A percentile compares a stretch with the other conserved stretches of the same genome.
Conservation (phyloP, 2,329 filamentous ascomycete genomes). For the Anthostomella pinea region DNA sequence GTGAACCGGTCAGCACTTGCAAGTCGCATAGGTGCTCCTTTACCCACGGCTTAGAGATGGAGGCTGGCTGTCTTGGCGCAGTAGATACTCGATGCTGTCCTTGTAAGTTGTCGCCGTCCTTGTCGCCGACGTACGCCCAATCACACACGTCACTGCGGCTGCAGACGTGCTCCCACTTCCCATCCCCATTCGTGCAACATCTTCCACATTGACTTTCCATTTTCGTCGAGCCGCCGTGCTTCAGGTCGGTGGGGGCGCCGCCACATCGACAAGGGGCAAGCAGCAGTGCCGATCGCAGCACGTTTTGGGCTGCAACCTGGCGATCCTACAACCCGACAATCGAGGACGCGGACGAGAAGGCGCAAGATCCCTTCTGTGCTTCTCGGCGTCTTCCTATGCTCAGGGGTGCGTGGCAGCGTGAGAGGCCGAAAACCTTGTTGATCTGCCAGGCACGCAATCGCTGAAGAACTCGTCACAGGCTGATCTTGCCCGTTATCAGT, state of each 20-base stretch:
- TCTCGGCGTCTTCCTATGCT: too few species aligned
- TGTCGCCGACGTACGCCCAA: too few species aligned
- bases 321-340: slow-evolving; percentile 2
- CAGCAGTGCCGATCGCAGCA: slow-evolving; percentile 20
- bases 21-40: too few species aligned
- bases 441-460: slow-evolving; percentile 21
- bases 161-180: too few species aligned
- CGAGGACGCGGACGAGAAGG: neutral
- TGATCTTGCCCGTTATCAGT: slow-evolving; percentile 22
- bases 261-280: slow-evolving; percentile 15
- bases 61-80: too few species aligned
- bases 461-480: slow-evolving; percentile 20
- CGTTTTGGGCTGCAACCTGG: neutral
- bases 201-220: slow-evolving; percentile 15
- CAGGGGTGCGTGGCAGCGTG: too few species aligned
- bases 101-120: too few species aligned
- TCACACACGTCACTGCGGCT: too few species aligned
- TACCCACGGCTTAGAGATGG: too few species aligned
- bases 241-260: slow-evolving; percentile 10
- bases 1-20: neutral
- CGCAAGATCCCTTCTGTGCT: too few species aligned
- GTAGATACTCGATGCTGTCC: too few species aligned
- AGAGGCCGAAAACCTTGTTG: slow-evolving; percentile 9
- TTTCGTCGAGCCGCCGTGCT: slow-evolving; percentile 15
- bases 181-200: slow-evolving; percentile 7